Conservation (phyloP, 805 yeast genomes). For the Lipomyces oligophaga region DNA sequence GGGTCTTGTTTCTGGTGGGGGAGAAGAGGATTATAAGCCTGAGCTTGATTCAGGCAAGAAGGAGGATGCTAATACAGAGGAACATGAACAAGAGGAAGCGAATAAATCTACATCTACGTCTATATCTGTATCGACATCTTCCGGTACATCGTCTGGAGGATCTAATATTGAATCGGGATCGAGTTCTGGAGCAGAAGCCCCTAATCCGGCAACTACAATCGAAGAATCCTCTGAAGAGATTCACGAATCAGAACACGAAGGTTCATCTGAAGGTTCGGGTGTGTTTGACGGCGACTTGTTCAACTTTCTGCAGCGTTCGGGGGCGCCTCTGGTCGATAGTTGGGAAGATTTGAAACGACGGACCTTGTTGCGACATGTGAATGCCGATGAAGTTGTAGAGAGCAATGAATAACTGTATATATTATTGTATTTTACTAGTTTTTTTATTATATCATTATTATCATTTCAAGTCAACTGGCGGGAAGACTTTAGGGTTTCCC, state of each 20-base stretch:
- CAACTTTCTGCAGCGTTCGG: background rate
- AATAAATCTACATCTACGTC: constrained; percentile 1
- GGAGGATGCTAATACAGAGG: background rate
- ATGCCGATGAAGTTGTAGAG: background rate
- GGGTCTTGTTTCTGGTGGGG: constrained; percentile 18
- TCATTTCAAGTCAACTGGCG: background rate
- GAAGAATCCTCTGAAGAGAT: background rate
- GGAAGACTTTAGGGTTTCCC: no score
- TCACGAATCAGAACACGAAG: no score
- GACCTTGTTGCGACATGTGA: constrained; percentile 19
- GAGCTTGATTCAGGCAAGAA: constrained; percentile 20
- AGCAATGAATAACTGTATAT: background rate
- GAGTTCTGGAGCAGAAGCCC: background rate
- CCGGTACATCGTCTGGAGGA: background rate
- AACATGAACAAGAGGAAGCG: background rate
- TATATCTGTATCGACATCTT: background rate
- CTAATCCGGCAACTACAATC: background rate
- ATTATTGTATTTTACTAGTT: background rate
- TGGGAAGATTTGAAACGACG: constrained; percentile 20
- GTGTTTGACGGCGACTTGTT: no score
- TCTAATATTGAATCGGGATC: background rate
- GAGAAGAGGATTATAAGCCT: constrained; percentile 16
- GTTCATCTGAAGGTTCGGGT: no score
- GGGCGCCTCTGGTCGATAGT: no score
- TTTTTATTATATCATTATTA: background rate